Conservation (phyloP, 2,329 filamentous ascomycete species). For the Sporothrix sp. region DNA sequence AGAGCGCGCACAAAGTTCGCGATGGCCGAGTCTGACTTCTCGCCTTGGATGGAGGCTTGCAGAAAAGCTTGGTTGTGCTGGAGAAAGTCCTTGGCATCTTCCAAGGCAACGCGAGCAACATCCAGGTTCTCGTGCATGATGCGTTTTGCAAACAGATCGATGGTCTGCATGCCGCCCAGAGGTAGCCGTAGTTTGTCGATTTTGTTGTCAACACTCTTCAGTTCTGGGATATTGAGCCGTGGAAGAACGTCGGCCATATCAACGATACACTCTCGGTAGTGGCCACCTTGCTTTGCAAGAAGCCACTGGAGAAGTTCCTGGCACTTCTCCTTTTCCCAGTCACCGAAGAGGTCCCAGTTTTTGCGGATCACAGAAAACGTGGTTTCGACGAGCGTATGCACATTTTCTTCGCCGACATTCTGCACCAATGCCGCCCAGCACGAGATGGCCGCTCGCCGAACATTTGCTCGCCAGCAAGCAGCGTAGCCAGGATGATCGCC, state of each 20-base stretch:
- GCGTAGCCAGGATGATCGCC: conserved; percentile 46
- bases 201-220: conserved; percentile 55
- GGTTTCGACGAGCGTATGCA: conserved; percentile 72
- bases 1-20: conserved; percentile 63
- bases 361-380: conserved; percentile 80
- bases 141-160: conserved; percentile 62
- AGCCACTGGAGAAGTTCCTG: conserved; percentile 55
- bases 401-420: conserved; percentile 57
- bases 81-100: conserved; percentile 67
- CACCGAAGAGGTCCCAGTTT: conserved; percentile 63
- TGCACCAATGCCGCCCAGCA: conserved; percentile 76
- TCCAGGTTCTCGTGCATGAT: conserved; percentile 75
- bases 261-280: conserved; percentile 50
- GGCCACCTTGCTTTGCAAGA: conserved; percentile 30
- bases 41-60: conserved; percentile 68
- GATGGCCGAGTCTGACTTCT: conserved; percentile 71
- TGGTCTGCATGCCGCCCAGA: conserved; percentile 55
- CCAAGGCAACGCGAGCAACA: conserved; percentile 72
- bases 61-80: conserved; percentile 64
- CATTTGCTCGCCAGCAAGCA: conserved; percentile 20
- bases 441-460: conserved; percentile 70
- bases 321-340: conserved; percentile 48
- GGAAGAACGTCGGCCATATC: conserved; percentile 68
- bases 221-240: conserved; percentile 61
- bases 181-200: conserved; percentile 55